Conservation (phyloP, 2,329 filamentous ascomycete genomes). For the Clarireedia sp. region DNA sequence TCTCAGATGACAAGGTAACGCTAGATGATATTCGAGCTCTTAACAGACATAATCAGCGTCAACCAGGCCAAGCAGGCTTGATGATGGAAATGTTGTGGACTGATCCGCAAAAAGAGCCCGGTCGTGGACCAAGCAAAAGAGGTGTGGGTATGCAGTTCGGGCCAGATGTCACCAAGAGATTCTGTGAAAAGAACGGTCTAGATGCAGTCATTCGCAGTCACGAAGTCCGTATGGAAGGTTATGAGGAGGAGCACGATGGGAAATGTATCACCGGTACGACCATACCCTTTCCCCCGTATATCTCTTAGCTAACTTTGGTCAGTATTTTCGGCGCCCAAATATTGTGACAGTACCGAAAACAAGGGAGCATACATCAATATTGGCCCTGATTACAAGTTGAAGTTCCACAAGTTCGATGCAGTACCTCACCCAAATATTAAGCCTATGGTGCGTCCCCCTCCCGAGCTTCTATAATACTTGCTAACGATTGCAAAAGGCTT, state of each 20-base stretch:
- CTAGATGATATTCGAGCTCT: constrained; percentile 91
- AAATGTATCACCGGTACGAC: constrained; percentile 80
- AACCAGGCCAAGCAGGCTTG: constrained; percentile 84
- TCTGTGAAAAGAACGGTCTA: constrained; percentile 92
- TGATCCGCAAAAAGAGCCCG: constrained; percentile 78
- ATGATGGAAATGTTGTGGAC: constrained; percentile 99
- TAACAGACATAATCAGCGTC: constrained; percentile 80
- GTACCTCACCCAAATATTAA: constrained; percentile 93
- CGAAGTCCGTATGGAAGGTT: constrained; percentile 98
- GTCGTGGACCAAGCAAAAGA: constrained; percentile 89
- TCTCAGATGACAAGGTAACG: constrained; percentile 89
- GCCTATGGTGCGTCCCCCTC: constrained; percentile 60
- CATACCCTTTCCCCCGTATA: neutral
- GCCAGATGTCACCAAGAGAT: constrained; percentile 89
- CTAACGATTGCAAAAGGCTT: constrained; percentile 48
- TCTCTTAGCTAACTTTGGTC: neutral
- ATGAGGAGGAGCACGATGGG: constrained; percentile 94
- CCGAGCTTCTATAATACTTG: neutral
- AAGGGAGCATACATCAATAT: constrained; percentile 98
- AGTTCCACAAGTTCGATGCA: constrained; percentile 90
- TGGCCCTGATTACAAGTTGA: constrained; percentile 80
- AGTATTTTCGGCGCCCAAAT: constrained; percentile 96
- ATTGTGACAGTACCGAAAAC: constrained; percentile 97
- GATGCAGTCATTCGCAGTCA: constrained; percentile 95
- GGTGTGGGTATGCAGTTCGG: constrained; percentile 96